phyloP scores from a whole-genome alignment of 257 asterid genomes.

The Salvia miltiorrhiza region DNA sequence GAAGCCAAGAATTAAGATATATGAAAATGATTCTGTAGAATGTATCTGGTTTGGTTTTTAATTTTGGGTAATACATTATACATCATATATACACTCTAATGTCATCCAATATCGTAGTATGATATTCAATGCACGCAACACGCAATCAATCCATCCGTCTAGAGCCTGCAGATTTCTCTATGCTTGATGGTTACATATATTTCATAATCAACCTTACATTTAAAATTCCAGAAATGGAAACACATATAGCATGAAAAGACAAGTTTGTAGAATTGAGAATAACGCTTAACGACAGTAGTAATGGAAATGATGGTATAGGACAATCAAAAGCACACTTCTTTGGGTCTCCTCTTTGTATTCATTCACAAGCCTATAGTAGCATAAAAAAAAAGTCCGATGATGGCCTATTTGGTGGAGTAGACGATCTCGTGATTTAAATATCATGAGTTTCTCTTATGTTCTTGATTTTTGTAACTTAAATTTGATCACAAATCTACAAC shows the following conservation, averaged over 20 bases:
- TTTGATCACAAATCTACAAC: neutral
- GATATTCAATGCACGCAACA: neutral
- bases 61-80: neutral
- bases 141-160: neutral
- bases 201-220: neutral
- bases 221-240: neutral
- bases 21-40: neutral
- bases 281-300: neutral
- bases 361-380: neutral
- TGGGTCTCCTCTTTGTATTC: neutral
- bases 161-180: conserved; percentile 1
- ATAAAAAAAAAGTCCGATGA: neutral
- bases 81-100: neutral
- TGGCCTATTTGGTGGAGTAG: neutral
- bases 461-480: neutral
- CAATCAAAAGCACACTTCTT: neutral
- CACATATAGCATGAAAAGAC: conserved; percentile 3
- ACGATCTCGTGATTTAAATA: neutral
- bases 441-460: neutral
- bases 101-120: neutral
- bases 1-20: neutral
- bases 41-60: neutral
- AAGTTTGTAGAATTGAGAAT: neutral
- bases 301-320: neutral
- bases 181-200: neutral